phyloP scores from a whole-genome alignment of 2,329 filamentous ascomycete genomes.

The Exophiala aquamarina region DNA sequence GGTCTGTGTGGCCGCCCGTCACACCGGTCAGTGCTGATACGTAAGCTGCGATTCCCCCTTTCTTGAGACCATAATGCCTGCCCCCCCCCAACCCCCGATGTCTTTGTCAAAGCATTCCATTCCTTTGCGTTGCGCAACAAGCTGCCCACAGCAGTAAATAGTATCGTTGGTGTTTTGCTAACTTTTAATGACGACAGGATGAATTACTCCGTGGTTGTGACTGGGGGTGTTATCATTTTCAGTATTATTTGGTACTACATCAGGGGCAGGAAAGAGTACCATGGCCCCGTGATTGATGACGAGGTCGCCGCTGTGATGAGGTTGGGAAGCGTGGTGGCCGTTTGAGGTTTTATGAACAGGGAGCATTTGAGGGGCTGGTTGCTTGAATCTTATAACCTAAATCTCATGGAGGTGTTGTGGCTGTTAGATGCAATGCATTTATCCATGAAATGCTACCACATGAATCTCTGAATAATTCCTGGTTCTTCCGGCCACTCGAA shows the following conservation, averaged over 20 bases:
- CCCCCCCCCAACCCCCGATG: no score
- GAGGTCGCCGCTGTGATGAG: constrained; percentile 24
- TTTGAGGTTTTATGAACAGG: no score
- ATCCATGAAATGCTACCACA: constrained; percentile 47
- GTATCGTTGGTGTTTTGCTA: no score
- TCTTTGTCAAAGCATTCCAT: no score
- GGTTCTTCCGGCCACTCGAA: constrained; percentile 61
- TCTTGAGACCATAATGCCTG: no score
- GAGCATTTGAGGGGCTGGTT: no score
- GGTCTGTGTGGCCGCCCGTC: constrained; percentile 51
- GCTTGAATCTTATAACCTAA: no score
- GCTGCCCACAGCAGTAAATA: no score
- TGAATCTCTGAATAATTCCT: constrained; percentile 58
- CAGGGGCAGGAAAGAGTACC: constrained; percentile 45
- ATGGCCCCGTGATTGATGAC: constrained; percentile 44
- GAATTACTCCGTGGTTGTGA: constrained; percentile 52
- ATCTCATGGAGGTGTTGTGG: no score
- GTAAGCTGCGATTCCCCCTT: no score
- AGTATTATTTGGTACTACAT: constrained; percentile 49
- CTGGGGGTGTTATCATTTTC: constrained; percentile 43
- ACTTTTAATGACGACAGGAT: constrained; percentile 29
- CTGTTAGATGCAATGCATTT: no score
- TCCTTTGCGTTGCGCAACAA: no score
- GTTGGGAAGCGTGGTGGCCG: constrained; percentile 13
- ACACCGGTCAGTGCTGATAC: constrained; percentile 34